These are phyloP conservation scores for Venturia aucupariae DNA, from an alignment of 2,329 filamentous ascomycete genomes.

Conservation along the genomic window DNA sequence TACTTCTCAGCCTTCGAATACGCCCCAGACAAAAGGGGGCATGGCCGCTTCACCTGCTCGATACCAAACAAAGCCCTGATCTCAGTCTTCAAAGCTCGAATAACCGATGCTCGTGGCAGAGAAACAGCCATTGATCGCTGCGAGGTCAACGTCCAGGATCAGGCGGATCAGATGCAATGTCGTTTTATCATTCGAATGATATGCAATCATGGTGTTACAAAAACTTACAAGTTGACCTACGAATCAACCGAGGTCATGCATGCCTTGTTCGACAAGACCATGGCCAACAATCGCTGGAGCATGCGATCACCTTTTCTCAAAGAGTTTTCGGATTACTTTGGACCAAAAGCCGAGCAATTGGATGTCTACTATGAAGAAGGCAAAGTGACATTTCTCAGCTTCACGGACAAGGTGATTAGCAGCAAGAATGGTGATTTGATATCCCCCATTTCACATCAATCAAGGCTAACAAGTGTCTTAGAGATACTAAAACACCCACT, in stretches of 20 bases:
- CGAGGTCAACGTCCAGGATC: constrained; percentile 64
- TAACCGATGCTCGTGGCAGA: constrained; percentile 53
- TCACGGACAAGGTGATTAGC: constrained; percentile 67
- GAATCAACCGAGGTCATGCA: constrained; percentile 66
- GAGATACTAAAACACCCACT: constrained; percentile 72
- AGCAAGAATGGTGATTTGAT: constrained; percentile 44
- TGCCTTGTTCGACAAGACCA: constrained; percentile 60
- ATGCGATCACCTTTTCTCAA: constrained; percentile 62
- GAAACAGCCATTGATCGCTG: constrained; percentile 65
- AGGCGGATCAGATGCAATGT: constrained; percentile 57
- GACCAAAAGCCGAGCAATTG: constrained; percentile 69
- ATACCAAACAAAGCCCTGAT: constrained; percentile 64
- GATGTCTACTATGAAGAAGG: constrained; percentile 66
- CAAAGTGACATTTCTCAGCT: constrained; percentile 67
- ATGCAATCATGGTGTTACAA: constrained; percentile 69
- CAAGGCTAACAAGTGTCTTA: constrained; percentile 24
- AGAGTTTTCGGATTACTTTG: constrained; percentile 72
- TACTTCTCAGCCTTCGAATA: constrained; percentile 70
- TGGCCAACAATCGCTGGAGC: constrained; percentile 60
- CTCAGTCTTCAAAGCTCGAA: constrained; percentile 63
- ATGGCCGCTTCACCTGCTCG: constrained; percentile 59
- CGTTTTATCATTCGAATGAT: constrained; percentile 65
- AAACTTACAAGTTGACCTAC: constrained; percentile 68
- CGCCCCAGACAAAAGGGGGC: constrained; percentile 29
- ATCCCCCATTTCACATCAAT: neutral